Evolutionary conservation across 192 early-diverging fungal genomes (phyloP).

Genomic region (Rhizophagus clarus): DNA sequence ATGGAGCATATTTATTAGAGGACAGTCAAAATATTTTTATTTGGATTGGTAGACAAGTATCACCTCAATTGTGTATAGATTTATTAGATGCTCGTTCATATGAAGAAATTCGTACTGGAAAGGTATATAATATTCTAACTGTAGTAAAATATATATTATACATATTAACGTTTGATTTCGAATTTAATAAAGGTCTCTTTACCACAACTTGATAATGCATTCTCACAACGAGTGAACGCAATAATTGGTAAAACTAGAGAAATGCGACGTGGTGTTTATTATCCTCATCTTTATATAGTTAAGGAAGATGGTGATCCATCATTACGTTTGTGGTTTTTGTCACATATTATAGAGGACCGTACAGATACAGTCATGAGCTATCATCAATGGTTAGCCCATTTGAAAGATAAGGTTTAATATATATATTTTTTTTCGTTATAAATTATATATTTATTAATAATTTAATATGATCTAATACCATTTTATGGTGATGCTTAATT

Average conservation of each 20-base stretch:
- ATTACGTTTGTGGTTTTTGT: slow-evolving; percentile 81
- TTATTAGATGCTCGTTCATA: slow-evolving; percentile 80
- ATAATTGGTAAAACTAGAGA: slow-evolving; percentile 76
- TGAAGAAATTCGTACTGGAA: slow-evolving; percentile 76
- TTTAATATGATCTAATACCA: neutral
- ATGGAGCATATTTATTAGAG: slow-evolving; percentile 87
- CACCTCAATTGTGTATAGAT: slow-evolving; percentile 69
- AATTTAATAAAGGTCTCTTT: slow-evolving; percentile 57
- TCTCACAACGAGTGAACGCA: slow-evolving; percentile 71
- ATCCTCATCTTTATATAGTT: slow-evolving; percentile 79
- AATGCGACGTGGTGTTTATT: slow-evolving; percentile 67
- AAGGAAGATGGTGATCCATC: slow-evolving; percentile 91
- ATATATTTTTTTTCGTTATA: neutral
- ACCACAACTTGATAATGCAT: slow-evolving; percentile 67
- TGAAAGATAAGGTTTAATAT: slow-evolving; percentile 69
- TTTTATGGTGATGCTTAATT: neutral
- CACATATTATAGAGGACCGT: slow-evolving; percentile 91
- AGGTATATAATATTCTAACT: slow-evolving; percentile 51
- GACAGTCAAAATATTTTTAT: slow-evolving; percentile 83
- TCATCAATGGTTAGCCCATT: slow-evolving; percentile 71
- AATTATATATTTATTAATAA: neutral
- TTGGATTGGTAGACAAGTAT: slow-evolving; percentile 84
- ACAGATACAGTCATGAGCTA: slow-evolving; percentile 77
- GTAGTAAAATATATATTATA: too few relatives aligned
- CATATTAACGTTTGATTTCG: neutral